phyloP scores from a whole-genome alignment of 768 basidiomycete species.

The Pleurotus pulmonarius region DNA sequence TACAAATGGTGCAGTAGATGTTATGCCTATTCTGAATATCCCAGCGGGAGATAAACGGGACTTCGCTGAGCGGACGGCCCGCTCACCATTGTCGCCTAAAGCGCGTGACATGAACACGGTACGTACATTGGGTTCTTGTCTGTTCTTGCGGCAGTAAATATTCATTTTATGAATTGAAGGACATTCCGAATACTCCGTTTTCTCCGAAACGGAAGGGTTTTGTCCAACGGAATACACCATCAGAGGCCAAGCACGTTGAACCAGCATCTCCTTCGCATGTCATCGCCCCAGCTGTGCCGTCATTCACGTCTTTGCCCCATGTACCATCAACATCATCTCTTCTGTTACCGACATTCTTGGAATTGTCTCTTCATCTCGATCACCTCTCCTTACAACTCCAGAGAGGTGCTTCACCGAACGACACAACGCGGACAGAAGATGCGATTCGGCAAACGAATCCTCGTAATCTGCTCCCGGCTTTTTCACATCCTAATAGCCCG shows the following conservation, averaged over 20 bases:
- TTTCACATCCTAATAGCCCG: constrained; percentile 51
- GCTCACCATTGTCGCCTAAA: constrained; percentile 29
- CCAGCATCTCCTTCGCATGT: not conserved
- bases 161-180: not conserved
- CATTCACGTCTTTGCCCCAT: constrained; percentile 24
- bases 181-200: not conserved
- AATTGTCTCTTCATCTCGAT: constrained; percentile 11
- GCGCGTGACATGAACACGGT: constrained; percentile 22
- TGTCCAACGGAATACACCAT: not conserved
- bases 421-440: constrained; percentile 8
- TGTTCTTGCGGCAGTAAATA: not conserved
- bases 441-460: constrained; percentile 10
- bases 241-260: not conserved
- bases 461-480: constrained; percentile 22
- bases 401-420: not conserved
- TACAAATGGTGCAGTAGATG: constrained; percentile 16
- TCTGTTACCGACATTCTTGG: constrained; percentile 33
- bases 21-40: constrained; percentile 11
- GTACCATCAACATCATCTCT: constrained; percentile 33
- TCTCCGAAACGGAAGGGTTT: not conserved
- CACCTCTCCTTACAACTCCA: not conserved
- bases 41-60: constrained; percentile 8
- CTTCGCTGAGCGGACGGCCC: constrained; percentile 9
- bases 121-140: constrained; percentile 13
- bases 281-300: not conserved